Base-by-base conservation (phyloP, 148 eudicot species). In the Gaultheria prostrata region DNA sequence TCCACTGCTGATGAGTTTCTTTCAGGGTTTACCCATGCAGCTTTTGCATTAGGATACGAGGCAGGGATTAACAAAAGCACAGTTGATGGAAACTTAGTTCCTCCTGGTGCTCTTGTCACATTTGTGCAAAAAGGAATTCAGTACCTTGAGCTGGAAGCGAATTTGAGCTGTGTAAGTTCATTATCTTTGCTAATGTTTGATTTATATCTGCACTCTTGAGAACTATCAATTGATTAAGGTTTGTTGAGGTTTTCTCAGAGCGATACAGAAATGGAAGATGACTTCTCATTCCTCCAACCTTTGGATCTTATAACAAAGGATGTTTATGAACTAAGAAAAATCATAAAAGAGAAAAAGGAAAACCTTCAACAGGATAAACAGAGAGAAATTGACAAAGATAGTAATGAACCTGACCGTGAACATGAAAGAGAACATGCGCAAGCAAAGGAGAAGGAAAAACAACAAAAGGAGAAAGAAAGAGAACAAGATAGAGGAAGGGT, bases 121-220 rank as follows among this genome's bases (percentile, higher is more conserved):
- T 91, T 86, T 86, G 88, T 93, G 51, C 95, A 93, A 71, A 93
- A 93, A 86, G 94, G 95, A 81, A 89, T 93, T 87, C 93, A 89
- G 63, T 89, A 90, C 73, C 89, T 93, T 80, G 95, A 93, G 90
- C 61, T 93, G 85, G 95, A 93, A 85, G 92, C 95, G 65, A 93
- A 88, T 79, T 79, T 88, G 86, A 89, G 86, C 71, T 84, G 83
- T 82, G 95, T 93, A 87, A 87, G 95, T 26, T 39, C 39, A 77
- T 81, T 17, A 26, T 73, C 78, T 74, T 46, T 49, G 67, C n/a
- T 7, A 49, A 71, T 78, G 43, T 28, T 33, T 43, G 35, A 56
- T 8, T 57, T 49, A 32, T 30, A 26, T n/a, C 24, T n/a, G n/a
- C n/a, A 11, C 7, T 51, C 4, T n/a, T 83, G 54, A 61, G 28